phyloP scores from a whole-genome alignment of 176 grass and related monocot species.

The Musa beccarii region DNA sequence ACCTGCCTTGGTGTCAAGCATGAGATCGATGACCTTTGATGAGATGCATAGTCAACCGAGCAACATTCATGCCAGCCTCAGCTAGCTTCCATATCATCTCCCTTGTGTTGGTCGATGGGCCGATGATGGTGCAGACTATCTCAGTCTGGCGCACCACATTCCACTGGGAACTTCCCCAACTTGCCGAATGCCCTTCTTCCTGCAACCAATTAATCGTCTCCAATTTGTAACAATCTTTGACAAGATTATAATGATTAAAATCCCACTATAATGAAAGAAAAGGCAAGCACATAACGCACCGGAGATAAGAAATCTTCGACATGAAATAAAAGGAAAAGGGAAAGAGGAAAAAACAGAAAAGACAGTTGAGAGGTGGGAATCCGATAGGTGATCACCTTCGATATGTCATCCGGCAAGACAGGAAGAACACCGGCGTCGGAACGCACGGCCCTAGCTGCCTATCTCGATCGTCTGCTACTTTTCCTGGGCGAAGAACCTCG shows the following conservation, averaged over 20 bases:
- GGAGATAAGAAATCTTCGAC: not conserved
- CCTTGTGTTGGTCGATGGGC: constrained; percentile 76
- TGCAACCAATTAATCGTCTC: constrained; percentile 20
- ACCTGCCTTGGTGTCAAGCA: constrained; percentile 94
- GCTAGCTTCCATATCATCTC: constrained; percentile 94
- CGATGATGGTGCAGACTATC: constrained; percentile 87
- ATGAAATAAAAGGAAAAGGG: not conserved
- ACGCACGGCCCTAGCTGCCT: constrained; percentile 35
- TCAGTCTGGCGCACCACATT: constrained; percentile 92
- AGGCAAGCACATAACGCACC: not conserved
- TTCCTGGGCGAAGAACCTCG: constrained; percentile 8
- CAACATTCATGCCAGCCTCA: constrained; percentile 86
- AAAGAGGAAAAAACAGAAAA: not conserved
- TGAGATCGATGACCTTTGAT: constrained; percentile 93
- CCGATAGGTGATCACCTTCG: not conserved
- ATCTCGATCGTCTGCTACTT: constrained; percentile 30
- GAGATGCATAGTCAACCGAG: constrained; percentile 75
- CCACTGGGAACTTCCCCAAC: constrained; percentile 36
- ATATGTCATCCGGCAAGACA: constrained; percentile 53
- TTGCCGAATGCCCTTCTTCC: constrained; percentile 67
- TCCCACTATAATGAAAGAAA: too few relatives aligned
- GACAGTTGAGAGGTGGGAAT: not conserved
- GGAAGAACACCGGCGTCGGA: constrained; percentile 42
- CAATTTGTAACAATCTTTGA: not conserved
- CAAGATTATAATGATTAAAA: not conserved